Base-by-base conservation (phyloP, 2,329 filamentous ascomycete genomes). In the Westerdykella sp. region DNA sequence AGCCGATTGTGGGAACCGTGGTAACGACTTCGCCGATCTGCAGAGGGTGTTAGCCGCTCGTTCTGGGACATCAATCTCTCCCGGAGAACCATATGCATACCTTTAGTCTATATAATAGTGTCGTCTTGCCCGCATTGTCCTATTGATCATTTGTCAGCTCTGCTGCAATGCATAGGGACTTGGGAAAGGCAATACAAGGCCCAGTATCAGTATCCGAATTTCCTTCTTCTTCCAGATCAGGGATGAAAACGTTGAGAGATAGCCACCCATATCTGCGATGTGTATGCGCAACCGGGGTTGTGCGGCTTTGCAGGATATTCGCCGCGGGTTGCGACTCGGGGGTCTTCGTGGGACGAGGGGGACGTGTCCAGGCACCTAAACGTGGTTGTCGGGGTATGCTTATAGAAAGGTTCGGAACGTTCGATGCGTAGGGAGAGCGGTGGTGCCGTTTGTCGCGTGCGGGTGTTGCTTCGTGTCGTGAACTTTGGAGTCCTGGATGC, bases 41-140 rank as follows among this genome's bases (percentile, higher is more conserved):
- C 48, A 46, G 23, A 25, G 13, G 10, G 15, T 18, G 30, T 46
- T 12, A 45, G 40, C 16, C 34, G 15, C 39, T 16, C 13, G 40
- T 28, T 23, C 30, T 9, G 2, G 25, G 15, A n/a, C 12, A 9
- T 32, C 25, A n/a, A n/a, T 31, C 15, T 13, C 34, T 22, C 11
- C 18, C 12, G 16, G 12, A 9, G 18, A 21, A 21, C 18, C 2
- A 12, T 13, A n/a, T 23, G 12, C 23, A 18, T 69, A 94, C 88
- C 84, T 96, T 96, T 56, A 98, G 75, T 70, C 91, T 85, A 75
- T 98, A 98, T 45, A 98, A 76, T 47, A 98, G 77, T 25, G 93
- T 98, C 35, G 93, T 98, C 74, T 98, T 98, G 68, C 93, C 93
- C 38, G 93, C 93, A 70, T 97, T 97, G 71, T 98, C 93, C 88